phyloP scores from a whole-genome alignment of 2,329 filamentous ascomycete genomes.

The Pseudogymnoascus sp. region DNA sequence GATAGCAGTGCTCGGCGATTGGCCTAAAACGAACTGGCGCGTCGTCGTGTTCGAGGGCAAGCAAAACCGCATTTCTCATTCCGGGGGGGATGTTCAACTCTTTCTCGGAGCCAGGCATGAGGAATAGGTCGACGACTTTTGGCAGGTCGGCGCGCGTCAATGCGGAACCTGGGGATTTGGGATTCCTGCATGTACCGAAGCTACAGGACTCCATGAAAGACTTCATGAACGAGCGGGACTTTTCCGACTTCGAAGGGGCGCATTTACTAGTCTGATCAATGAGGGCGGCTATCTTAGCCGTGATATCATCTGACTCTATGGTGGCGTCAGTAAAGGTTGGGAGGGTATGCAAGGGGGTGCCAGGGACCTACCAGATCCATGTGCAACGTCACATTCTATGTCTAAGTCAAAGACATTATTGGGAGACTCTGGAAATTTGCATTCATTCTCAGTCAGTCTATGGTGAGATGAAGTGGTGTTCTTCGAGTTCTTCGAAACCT shows the following conservation, averaged over 20 bases:
- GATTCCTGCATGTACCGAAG: not conserved
- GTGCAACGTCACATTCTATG: not conserved
- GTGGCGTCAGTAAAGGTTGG: not conserved
- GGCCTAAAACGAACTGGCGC: conserved; percentile 36
- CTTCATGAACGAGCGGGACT: not conserved
- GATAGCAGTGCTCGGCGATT: conserved; percentile 42
- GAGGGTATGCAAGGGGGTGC: not conserved
- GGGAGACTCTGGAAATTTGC: not conserved
- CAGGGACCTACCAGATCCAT: not conserved
- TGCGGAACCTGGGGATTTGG: not conserved
- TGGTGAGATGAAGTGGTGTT: not conserved
- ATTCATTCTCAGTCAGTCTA: not conserved
- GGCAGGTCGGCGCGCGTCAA: conserved; percentile 31
- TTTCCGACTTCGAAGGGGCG: not conserved
- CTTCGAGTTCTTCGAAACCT: not conserved
- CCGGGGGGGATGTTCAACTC: conserved; percentile 43
- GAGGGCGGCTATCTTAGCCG: not conserved
- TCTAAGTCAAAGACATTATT: not conserved
- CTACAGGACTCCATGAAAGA: not conserved
- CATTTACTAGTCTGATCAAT: not conserved
- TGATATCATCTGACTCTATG: not conserved
- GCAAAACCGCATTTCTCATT: conserved; percentile 37
- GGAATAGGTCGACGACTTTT: conserved; percentile 37
- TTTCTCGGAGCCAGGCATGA: conserved; percentile 38
- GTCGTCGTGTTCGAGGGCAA: conserved; percentile 33